Base-by-base conservation (phyloP, 345 rosid species). In the Eutrema yunnanense region DNA sequence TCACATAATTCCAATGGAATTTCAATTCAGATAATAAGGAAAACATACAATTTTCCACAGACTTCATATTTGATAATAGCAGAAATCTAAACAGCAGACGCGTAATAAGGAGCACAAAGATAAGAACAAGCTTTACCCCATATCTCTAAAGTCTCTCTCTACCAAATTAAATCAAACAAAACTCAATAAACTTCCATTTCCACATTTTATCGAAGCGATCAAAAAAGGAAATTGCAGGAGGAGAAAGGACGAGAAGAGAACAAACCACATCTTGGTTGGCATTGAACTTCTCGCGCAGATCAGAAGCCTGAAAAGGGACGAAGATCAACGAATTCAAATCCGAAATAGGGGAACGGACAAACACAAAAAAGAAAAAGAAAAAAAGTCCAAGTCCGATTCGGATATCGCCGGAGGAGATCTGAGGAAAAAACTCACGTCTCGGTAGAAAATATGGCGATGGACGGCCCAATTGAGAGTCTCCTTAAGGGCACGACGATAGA, bases 381-480 rank as follows among this genome's bases (percentile, higher is more conserved):
- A 46, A 19, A 68, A 33, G 43, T 30, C 48, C 51, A 54, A 51
- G 9, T 52, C 36, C 10, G 36, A 37, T 38, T 43, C 9, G 4
- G 41, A 30, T 42, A 26, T n/a, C 14, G 41, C 0, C 32, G 41
- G 53, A 67, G 9, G 60, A 67, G 81, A 76, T 76, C 75, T 61
- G 52, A 66, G 57, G 55, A 43, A 38, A 16, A 69, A 47, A 34
- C 13, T 14, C 84, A 90, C 99, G 61, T 95, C 98, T 48, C 77
- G 70, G 73, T 92, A 92, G 81, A 95, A 95, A 73, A 92, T 92
- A 74, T 90, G 93, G 79, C 96, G 96, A 82, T 88, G 98, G 44
- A 95, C 99, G 64, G 96, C 96, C 98, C 99, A 92, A 81, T 90
- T 90, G 50, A 95, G 96, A 47, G 90, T 86, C 73, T 95, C 98